phyloP scores from a whole-genome alignment of 176 grass and related monocot genomes.

The Chrysopogon serrulatus region DNA sequence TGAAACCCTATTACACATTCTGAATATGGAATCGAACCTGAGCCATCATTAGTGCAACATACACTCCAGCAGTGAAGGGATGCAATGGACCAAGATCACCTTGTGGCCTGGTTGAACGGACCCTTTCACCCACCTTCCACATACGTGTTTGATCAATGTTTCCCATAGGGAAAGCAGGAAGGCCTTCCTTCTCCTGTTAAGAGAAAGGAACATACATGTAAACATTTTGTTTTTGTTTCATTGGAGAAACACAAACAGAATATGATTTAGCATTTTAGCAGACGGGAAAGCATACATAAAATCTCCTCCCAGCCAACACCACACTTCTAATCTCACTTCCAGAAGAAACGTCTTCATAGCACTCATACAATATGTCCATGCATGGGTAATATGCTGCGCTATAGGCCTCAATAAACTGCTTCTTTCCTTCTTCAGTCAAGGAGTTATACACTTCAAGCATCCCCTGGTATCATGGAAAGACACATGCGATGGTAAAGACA shows the following conservation, averaged over 20 bases:
- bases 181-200: slow-evolving; percentile 76
- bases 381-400: slow-evolving; percentile 73
- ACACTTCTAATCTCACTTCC: slow-evolving; percentile 86
- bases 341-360: slow-evolving; percentile 74
- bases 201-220: background rate
- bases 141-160: slow-evolving; percentile 78
- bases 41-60: slow-evolving; percentile 91
- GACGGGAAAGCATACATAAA: slow-evolving; percentile 46
- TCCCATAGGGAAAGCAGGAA: slow-evolving; percentile 82
- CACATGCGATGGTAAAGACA: background rate
- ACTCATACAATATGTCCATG: slow-evolving; percentile 81
- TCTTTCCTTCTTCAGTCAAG: slow-evolving; percentile 63
- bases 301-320: slow-evolving; percentile 70
- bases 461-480: slow-evolving; percentile 28
- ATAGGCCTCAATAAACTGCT: slow-evolving; percentile 67
- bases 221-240: background rate
- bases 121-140: slow-evolving; percentile 83
- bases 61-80: slow-evolving; percentile 82
- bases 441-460: slow-evolving; percentile 83
- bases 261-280: background rate
- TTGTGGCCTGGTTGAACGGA: slow-evolving; percentile 55
- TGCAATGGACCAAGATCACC: slow-evolving; percentile 65
- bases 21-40: slow-evolving; percentile 35
- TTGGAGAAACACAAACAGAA: background rate
- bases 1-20: background rate